Evolutionary conservation across 495 filamentous ascomycete species (phyloP).

Genomic region (Trichoderma orchidacearum): DNA sequence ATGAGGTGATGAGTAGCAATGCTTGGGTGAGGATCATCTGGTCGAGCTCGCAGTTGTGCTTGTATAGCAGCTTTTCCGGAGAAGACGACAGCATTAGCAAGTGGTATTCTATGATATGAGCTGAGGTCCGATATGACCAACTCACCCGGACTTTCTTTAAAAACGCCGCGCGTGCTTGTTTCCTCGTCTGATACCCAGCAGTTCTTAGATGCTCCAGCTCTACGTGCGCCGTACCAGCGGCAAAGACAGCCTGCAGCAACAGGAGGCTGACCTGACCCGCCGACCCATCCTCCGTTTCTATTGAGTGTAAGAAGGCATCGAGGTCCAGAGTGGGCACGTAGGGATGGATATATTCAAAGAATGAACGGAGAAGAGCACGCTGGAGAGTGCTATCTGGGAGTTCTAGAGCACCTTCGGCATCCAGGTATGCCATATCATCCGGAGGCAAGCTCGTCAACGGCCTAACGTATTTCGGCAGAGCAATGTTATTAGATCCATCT

Average conservation of each 20-base stretch:
- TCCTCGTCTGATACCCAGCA: neutral
- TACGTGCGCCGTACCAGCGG: neutral
- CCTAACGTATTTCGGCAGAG: neutral
- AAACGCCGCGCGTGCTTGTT: neutral
- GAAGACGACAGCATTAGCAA: neutral
- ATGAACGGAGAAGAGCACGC: neutral
- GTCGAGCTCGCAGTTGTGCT: neutral
- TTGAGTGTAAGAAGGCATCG: neutral
- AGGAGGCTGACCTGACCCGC: neutral
- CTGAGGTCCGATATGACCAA: neutral
- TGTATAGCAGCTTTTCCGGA: neutral
- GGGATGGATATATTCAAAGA: neutral
- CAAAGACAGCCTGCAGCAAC: neutral
- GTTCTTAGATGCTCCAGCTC: neutral
- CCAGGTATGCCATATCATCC: neutral
- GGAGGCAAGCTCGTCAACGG: neutral
- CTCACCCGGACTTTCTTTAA: neutral
- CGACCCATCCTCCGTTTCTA: neutral
- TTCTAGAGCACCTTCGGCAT: neutral
- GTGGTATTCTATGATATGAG: neutral
- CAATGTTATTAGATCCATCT: neutral
- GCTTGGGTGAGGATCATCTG: neutral
- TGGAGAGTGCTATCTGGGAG: neutral
- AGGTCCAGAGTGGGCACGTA: neutral
- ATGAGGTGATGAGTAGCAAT: neutral